Percentiles rank a stretch among this genome's conserved stretches.
phyloP scores from a whole-genome alignment of 495 filamentous ascomycete species.

The Collariella sp. region DNA sequence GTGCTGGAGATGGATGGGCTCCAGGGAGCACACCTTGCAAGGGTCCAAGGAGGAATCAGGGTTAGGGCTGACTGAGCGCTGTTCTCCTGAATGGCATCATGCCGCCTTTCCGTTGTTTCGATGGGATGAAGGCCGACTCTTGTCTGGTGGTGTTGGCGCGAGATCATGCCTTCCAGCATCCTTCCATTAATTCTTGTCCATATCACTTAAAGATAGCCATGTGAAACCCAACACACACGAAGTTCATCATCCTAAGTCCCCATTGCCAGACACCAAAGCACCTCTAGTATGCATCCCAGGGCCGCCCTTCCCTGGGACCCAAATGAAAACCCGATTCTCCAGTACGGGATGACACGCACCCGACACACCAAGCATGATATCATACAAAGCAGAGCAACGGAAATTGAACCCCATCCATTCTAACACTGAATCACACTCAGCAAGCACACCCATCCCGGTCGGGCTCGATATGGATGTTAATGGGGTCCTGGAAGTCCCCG shows the following conservation, averaged over 20 bases:
- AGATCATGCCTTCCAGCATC: no score
- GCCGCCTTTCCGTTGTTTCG: background rate
- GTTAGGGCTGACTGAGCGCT: background rate
- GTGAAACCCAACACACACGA: background rate
- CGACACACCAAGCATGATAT: slow-evolving; percentile 24
- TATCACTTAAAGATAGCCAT: no score
- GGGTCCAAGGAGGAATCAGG: background rate
- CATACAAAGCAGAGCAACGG: slow-evolving; percentile 21
- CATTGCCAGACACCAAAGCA: slow-evolving; percentile 14
- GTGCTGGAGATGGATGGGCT: no score
- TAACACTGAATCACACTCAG: slow-evolving; percentile 31
- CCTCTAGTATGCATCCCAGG: slow-evolving; percentile 8
- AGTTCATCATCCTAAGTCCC: background rate
- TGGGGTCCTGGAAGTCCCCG: slow-evolving; percentile 92
- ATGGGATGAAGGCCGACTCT: no score
- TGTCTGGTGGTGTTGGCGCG: no score
- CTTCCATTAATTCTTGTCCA: no score
- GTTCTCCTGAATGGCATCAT: background rate
- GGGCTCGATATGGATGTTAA: slow-evolving; percentile 91
- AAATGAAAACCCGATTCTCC: slow-evolving; percentile 9
- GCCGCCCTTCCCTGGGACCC: background rate
- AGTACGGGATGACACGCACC: slow-evolving; percentile 5
- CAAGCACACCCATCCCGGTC: slow-evolving; percentile 89
- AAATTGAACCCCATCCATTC: slow-evolving; percentile 5
- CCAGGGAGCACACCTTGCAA: no score